Evolutionary conservation across 2,329 filamentous ascomycete species (phyloP).

Genomic region (Fusarium drepaniforme): DNA sequence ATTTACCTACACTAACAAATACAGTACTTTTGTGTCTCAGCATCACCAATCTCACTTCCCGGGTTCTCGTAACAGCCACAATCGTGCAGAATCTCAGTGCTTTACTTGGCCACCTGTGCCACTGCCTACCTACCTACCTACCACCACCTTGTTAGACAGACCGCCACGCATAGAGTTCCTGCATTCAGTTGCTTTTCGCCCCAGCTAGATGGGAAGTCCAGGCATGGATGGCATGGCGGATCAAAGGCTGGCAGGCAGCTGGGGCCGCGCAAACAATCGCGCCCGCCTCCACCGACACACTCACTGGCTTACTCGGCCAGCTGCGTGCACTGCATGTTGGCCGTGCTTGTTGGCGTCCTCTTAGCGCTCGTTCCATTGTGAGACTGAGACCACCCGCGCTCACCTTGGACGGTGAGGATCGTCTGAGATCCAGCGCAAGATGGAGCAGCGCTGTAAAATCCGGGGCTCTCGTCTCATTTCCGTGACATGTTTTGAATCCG

Average conservation of each 20-base stretch:
- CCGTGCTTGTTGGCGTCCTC: not conserved
- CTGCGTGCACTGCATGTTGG: not conserved
- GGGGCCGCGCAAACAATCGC: constrained; percentile 36
- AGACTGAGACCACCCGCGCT: not conserved
- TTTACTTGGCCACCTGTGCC: not conserved
- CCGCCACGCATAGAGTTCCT: constrained; percentile 22
- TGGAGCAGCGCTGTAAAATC: constrained; percentile 14
- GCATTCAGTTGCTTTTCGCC: constrained; percentile 21
- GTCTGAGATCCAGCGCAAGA: constrained; percentile 3
- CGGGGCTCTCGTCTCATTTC: not conserved
- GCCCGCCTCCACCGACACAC: constrained; percentile 16
- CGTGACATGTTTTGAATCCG: not conserved
- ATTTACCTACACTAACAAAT: constrained; percentile 6
- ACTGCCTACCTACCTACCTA: not conserved
- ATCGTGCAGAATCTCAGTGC: not conserved
- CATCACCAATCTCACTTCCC: not conserved
- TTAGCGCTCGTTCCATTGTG: constrained; percentile 12
- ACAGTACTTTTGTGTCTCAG: not conserved
- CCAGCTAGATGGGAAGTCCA: not conserved
- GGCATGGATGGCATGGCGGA: constrained; percentile 22
- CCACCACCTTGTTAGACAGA: constrained; percentile 19
- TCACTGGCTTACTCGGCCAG: not conserved
- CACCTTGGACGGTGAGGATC: not conserved
- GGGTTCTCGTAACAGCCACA: not conserved
- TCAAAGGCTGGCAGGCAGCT: constrained; percentile 33